Evolutionary conservation across 202 grass and related monocot genomes (phyloP).

Genomic region (Zoysia matrella): DNA sequence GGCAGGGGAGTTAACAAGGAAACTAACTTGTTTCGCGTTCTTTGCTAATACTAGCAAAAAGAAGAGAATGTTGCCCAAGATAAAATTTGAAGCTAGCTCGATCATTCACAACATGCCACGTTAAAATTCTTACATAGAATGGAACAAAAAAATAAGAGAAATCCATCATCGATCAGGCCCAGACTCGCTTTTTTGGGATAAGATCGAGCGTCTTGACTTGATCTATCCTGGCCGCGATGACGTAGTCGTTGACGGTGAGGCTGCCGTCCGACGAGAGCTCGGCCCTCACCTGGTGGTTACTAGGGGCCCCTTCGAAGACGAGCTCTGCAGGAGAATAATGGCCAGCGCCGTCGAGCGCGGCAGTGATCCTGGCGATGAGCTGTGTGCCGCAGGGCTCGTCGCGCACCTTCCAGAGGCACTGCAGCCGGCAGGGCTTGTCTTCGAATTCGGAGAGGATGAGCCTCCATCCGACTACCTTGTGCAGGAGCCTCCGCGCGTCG

Average conservation of each 20-base stretch:
- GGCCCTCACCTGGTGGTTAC: slow-evolving; percentile 56
- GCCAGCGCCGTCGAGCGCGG: slow-evolving; percentile 50
- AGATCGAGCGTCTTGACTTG: slow-evolving; percentile 57
- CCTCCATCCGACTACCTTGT: slow-evolving; percentile 85
- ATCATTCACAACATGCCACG: too few relatives aligned
- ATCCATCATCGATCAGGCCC: slow-evolving; percentile 34
- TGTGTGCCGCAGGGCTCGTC: slow-evolving; percentile 63
- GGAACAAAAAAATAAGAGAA: too few relatives aligned
- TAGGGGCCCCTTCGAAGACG: slow-evolving; percentile 49
- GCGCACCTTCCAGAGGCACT: slow-evolving; percentile 85
- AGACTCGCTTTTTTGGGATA: slow-evolving; percentile 58
- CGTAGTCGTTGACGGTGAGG: slow-evolving; percentile 54
- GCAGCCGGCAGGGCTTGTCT: slow-evolving; percentile 38
- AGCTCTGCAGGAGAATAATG: slow-evolving; percentile 50
- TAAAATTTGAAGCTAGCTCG: too few relatives aligned
- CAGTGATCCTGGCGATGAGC: slow-evolving; percentile 68
- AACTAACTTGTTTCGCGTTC: too few relatives aligned
- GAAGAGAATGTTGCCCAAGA: too few relatives aligned
- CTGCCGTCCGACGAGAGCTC: slow-evolving; percentile 57
- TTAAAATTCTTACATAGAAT: too few relatives aligned
- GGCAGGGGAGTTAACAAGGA: too few relatives aligned
- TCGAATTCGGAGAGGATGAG: slow-evolving; percentile 13
- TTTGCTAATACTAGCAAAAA: too few relatives aligned
- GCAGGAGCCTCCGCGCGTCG: slow-evolving; percentile 63
- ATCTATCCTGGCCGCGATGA: slow-evolving; percentile 56